Conservation (phyloP, 331 rosid species). For the Prunus yedoensis region DNA sequence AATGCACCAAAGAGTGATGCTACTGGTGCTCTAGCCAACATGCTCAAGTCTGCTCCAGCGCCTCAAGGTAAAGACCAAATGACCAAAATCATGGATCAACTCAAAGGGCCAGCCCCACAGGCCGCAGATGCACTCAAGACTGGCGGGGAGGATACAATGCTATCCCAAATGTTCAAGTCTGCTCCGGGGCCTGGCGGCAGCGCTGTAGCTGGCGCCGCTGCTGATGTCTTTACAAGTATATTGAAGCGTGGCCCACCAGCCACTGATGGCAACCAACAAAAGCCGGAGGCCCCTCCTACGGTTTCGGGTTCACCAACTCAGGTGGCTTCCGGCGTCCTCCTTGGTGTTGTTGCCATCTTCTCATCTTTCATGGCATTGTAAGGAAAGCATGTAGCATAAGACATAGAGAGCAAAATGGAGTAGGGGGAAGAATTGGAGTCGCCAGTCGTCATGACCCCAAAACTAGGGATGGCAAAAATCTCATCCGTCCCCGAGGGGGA, state of each 20-base stretch:
- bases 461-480: too few relatives aligned
- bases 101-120: background rate
- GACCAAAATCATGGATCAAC: background rate
- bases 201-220: background rate
- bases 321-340: background rate
- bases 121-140: background rate
- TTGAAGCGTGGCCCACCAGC: background rate
- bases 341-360: background rate
- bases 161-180: background rate
- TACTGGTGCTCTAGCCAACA: background rate
- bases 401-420: background rate
- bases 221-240: background rate
- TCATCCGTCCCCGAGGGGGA: too few relatives aligned
- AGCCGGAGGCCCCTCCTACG: background rate
- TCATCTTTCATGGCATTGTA: background rate
- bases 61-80: background rate
- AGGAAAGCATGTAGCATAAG: background rate
- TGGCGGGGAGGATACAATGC: background rate
- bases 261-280: background rate
- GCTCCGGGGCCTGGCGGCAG: background rate
- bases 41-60: background rate
- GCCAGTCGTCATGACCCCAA: too few relatives aligned
- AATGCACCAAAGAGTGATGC: constrained; percentile 8
- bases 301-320: background rate
- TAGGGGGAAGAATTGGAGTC: background rate